Percentiles rank a stretch among this genome's conserved stretches.
Conservation (phyloP, 805 yeast species). For the Candida schatavii region DNA sequence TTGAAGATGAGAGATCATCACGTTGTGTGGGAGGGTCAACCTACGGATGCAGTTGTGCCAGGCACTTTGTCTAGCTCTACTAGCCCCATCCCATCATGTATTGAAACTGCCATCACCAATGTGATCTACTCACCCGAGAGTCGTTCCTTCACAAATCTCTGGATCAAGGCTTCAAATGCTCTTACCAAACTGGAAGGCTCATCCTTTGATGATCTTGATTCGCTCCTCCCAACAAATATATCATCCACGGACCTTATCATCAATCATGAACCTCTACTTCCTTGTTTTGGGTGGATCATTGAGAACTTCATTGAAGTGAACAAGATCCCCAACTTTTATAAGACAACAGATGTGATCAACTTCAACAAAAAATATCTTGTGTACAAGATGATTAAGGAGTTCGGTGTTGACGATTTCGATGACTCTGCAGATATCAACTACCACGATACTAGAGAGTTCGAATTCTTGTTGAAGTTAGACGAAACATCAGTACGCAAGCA, state of each 20-base stretch:
- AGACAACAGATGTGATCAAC: conserved; percentile 63
- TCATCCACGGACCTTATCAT: conserved; percentile 25
- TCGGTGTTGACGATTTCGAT: conserved; percentile 35
- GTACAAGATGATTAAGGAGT: conserved; percentile 37
- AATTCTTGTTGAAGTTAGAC: conserved; percentile 49
- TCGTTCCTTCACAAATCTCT: conserved; percentile 61
- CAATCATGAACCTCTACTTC: conserved; percentile 53
- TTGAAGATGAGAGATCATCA: conserved; percentile 59
- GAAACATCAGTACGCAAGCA: conserved; percentile 32
- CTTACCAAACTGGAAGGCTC: conserved; percentile 12
- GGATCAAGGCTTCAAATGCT: conserved; percentile 57
- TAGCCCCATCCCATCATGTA: conserved; percentile 64
- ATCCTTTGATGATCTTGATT: conserved; percentile 25
- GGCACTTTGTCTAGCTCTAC: no score
- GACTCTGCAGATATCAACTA: conserved; percentile 19
- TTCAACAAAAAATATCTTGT: conserved; percentile 66
- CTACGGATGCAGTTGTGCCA: no score
- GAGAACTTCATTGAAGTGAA: conserved; percentile 68
- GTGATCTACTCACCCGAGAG: conserved; percentile 81
- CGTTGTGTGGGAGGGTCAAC: conserved; percentile 38
- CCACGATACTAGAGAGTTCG: conserved; percentile 45
- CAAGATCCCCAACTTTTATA: conserved; percentile 70
- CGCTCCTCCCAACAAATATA: conserved; percentile 30
- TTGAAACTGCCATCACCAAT: conserved; percentile 74
- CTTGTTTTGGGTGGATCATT: conserved; percentile 90